Conservation (phyloP, 2,329 filamentous ascomycete genomes). For the Cyphellophora attinorum region DNA sequence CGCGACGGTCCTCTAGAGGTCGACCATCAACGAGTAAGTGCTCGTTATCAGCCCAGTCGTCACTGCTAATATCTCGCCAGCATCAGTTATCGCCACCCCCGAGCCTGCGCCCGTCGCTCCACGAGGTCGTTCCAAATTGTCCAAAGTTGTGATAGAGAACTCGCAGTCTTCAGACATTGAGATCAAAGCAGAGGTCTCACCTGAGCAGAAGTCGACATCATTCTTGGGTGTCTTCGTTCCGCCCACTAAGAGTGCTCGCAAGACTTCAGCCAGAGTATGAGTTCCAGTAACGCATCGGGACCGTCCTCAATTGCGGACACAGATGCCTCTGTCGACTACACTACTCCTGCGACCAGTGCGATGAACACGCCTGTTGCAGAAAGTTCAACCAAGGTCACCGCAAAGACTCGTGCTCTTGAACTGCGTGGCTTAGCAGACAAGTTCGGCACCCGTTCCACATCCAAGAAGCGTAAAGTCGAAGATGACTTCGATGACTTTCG, state of each 20-base stretch:
- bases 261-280: too few species aligned
- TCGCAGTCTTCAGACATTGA: neutral
- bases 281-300: conserved; percentile 27
- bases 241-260: neutral
- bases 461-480: conserved; percentile 33
- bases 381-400: conserved; percentile 23
- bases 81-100: neutral
- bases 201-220: conserved; percentile 3
- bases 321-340: conserved; percentile 39
- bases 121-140: neutral
- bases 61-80: neutral
- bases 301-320: conserved; percentile 30
- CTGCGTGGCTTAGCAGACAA: conserved; percentile 37
- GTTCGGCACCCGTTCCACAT: conserved; percentile 29
- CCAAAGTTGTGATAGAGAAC: conserved; percentile 7
- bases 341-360: conserved; percentile 54
- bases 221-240: neutral
- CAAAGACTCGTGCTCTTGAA: conserved; percentile 35
- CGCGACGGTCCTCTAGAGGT: neutral
- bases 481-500: conserved; percentile 30
- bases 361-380: conserved; percentile 38
- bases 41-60: neutral
- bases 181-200: neutral
- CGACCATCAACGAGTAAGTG: neutral
- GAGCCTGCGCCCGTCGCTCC: neutral